Base-by-base conservation (phyloP, 164 flowering plant genomes). In the Dillenia turbinata region DNA sequence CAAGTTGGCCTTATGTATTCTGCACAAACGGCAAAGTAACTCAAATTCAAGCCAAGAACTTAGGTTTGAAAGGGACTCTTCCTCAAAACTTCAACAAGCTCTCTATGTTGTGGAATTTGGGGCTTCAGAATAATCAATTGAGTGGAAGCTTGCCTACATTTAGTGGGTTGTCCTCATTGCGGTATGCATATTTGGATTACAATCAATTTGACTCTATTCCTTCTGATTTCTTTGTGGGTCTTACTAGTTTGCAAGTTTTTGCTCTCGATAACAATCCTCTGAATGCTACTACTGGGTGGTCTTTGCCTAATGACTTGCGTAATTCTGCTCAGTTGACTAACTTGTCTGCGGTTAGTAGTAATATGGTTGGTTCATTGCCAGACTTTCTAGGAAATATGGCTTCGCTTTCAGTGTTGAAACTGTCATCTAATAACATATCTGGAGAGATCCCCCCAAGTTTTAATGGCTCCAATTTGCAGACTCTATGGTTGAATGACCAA, bases 401-500 rank as follows among this genome's bases (percentile, higher is more conserved):
- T 6, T 80, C 86, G 3, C 73, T 87, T n/a, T 26, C 57, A 2
- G 73, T 65, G 19, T 65, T 87, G 70, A 70, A 50, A 50, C 61
- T 85, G 56, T 68, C 90, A 0, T 53, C 57, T n/a, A 87, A 87
- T 52, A 66, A 69, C 2, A 49, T 85, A 43, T 65, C 81, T 10
- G 93, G 93, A 10, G 72, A 16, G 10, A 71, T 87, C 54, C 93
- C 93, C 9, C 64, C 56, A 40, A 80, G 71, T 58, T 78, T 83
- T 22, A 62, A 56, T 0, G 78, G 61, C 53, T 69, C 80, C 13
- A 60, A 9, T 57, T 26, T 87, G 80, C 76, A 71, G 73, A 65
- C 61, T 12, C 73, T 87, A 12, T 83, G 87, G 87, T 62, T 87
- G 75, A 87, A 87, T 69, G 68, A 79, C 45, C 93, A 83, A 64